Percentiles rank a stretch among this genome's conserved stretches.
Evolutionary conservation across 2,329 filamentous ascomycete species (phyloP).

Genomic region (Arthrobotrys pseudoclavata): DNA sequence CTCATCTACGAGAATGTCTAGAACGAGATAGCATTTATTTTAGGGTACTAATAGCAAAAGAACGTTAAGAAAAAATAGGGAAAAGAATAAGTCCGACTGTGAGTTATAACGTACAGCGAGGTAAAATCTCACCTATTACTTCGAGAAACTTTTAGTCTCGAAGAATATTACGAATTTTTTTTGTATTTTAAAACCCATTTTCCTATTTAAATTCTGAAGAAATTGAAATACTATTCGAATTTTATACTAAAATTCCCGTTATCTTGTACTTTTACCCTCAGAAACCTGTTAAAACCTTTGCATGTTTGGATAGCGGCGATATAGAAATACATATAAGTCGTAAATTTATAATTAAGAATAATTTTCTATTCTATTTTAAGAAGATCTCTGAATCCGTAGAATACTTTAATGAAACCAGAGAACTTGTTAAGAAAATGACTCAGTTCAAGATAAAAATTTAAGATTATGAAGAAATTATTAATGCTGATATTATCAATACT

Average conservation of each 20-base stretch:
- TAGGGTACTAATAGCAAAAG: background rate
- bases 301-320: constrained; percentile 8
- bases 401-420: constrained; percentile 12
- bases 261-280: background rate
- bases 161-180: constrained; percentile 3
- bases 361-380: constrained; percentile 19
- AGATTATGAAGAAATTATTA: constrained; percentile 16
- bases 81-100: constrained; percentile 1
- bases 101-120: constrained; percentile 4
- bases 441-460: constrained; percentile 24
- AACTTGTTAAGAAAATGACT: constrained; percentile 19
- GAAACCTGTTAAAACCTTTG: constrained; percentile 1
- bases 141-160: background rate
- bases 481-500: constrained; percentile 10
- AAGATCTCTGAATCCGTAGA: background rate
- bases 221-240: background rate
- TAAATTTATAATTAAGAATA: constrained; percentile 27
- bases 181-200: constrained; percentile 12
- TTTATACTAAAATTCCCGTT: constrained; percentile 11
- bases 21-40: constrained; percentile 1
- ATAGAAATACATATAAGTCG: constrained; percentile 6
- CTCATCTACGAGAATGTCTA: background rate
- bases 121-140: background rate
- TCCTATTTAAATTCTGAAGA: constrained; percentile 21
- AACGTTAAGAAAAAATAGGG: background rate